Evolutionary conservation across 116 monocot genomes (phyloP), one percentile per base, ranked within the genome.

Genomic region (Zostera marina): DNA sequence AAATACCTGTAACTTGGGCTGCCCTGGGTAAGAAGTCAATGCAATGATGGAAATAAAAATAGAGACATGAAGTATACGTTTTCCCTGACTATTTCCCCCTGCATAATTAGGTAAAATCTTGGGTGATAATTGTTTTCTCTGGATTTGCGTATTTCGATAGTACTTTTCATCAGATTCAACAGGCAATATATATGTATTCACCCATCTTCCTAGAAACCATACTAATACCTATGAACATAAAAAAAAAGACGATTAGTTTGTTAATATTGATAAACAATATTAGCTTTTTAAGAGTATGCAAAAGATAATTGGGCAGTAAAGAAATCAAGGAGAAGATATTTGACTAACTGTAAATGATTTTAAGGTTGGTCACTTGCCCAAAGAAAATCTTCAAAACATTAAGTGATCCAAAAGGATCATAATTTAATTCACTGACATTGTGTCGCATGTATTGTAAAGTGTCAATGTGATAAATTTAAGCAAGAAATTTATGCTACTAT

Each of bases 121-220:
- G 63, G 61, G 19, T 42, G 10, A 9, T 8, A 43, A 17, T 17
- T 54, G 51, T 44, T 45, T 64, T 62, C 61, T 41, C 20, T 74
- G 72, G 64, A 39, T 39, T 41, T 14, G 56, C 24, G 44, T 32
- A 62, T 51, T 22, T 14, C 24, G 57, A 42, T 56, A 63, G 23
- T 79, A 55, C 64, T 62, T 67, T 72, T 72, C 74, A 32, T 44
- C 44, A 12, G 53, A 25, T 64, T 82, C 76, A 67, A 69, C 52
- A 40, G 82, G 80, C 79, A 98, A 79, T 60, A 98, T 61, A 63
- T 89, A 98, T 52, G 98, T 98, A 62, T 79, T 80, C 55, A 74
- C 73, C 85, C 85, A 90, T 78, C 98, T 82, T 45, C 90, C 82
- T 69, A 98, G 74, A 73, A 98, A 98, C 98, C 98, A 98, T 64